A percentile compares a stretch with the other conserved stretches of the same genome.
Evolutionary conservation across 2,329 filamentous ascomycete genomes (phyloP).

Genomic region (Paramyrothecium roridum): DNA sequence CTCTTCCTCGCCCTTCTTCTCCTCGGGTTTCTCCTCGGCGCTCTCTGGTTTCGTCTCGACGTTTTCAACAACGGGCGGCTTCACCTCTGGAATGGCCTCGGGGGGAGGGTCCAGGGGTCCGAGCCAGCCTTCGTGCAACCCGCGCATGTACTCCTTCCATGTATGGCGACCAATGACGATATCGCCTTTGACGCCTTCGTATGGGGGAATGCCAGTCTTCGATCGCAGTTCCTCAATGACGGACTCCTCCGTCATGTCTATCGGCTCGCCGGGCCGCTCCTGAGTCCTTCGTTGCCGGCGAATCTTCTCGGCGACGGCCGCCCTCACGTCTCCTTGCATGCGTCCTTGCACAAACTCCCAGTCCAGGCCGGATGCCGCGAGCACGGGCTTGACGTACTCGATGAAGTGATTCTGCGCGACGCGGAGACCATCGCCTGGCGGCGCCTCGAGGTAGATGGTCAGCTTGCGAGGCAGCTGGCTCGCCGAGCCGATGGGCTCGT

Average conservation of each 20-base stretch:
- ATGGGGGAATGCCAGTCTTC: conserved; percentile 66
- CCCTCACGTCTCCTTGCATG: conserved; percentile 87
- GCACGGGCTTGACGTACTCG: conserved; percentile 90
- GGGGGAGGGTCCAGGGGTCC: conserved; percentile 71
- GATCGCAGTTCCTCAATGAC: conserved; percentile 61
- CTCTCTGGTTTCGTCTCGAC: conserved; percentile 17
- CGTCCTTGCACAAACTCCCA: conserved; percentile 95
- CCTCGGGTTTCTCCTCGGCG: conserved; percentile 30
- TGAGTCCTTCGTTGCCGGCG: conserved; percentile 65
- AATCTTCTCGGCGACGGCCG: conserved; percentile 82
- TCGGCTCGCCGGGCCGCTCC: conserved; percentile 45
- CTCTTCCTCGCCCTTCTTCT: conserved; percentile 40
- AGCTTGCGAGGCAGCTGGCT: conserved; percentile 77
- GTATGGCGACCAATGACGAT: conserved; percentile 86
- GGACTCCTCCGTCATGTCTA: conserved; percentile 47
- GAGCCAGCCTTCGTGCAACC: conserved; percentile 93
- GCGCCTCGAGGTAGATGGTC: conserved; percentile 80
- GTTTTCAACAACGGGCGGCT: conserved; percentile 18
- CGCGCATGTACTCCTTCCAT: conserved; percentile 96
- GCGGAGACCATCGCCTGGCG: conserved; percentile 81
- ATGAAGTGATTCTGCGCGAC: conserved; percentile 91
- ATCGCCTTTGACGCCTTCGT: conserved; percentile 74
- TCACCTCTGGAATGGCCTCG: conserved; percentile 20
- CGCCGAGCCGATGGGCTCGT: conserved; percentile 65
- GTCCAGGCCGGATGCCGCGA: conserved; percentile 86